Percentiles rank a stretch among this genome's conserved stretches.
These are phyloP conservation scores for Botrytis aclada DNA, from an alignment of 2,329 filamentous ascomycete genomes.

Conservation along the genomic window DNA sequence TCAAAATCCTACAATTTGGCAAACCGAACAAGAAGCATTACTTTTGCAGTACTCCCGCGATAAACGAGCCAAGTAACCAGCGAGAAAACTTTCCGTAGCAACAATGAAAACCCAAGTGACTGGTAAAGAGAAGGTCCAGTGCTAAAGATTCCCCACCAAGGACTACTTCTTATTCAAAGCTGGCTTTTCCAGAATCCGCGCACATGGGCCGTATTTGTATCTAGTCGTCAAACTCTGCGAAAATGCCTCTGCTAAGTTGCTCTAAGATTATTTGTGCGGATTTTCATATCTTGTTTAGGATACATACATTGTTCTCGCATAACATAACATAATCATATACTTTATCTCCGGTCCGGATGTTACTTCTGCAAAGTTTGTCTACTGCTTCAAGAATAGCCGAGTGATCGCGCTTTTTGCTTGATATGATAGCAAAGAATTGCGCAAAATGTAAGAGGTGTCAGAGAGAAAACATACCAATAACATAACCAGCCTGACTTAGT, in stretches of 20 bases:
- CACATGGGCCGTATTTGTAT: not conserved
- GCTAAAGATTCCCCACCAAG: too few relatives aligned
- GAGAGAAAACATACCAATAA: not conserved
- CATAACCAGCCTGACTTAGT: not conserved
- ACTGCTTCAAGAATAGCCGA: not conserved
- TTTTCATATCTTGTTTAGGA: not conserved
- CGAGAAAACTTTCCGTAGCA: not conserved
- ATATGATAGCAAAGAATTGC: not conserved
- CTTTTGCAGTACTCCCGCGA: not conserved
- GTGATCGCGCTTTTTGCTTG: not conserved
- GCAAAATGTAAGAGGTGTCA: not conserved
- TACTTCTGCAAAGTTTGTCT: not conserved
- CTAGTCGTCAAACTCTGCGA: not conserved
- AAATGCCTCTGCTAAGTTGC: not conserved
- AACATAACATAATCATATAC: not conserved
- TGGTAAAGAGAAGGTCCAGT: not conserved
- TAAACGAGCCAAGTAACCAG: not conserved
- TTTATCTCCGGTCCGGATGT: not conserved
- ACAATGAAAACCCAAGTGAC: not conserved
- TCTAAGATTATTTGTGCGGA: not conserved
- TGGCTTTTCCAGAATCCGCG: not conserved
- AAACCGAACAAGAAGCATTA: not conserved
- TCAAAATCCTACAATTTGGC: not conserved
- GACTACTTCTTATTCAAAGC: not conserved
- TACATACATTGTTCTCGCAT: not conserved